Base-by-base conservation (phyloP, 2,329 filamentous ascomycete species). In the Fusarium decemcellulare region DNA sequence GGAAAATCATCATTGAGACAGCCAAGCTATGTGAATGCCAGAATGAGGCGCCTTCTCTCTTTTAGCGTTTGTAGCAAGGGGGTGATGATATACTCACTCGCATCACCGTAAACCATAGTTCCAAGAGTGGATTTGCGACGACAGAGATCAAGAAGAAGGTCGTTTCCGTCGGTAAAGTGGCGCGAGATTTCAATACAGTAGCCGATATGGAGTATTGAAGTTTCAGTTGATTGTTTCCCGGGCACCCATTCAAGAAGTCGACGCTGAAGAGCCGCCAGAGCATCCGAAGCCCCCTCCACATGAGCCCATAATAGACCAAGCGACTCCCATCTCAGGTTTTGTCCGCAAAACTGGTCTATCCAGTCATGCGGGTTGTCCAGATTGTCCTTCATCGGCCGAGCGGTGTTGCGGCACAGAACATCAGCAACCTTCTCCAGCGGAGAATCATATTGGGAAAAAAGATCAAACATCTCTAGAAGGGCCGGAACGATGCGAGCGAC, bases 291-390 rank as follows among this genome's bases (percentile, higher is more conserved):
- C 2, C 67, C 54, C 32, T 70, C 67, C 10, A 64, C 15, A 43
- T 70, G 67, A 48, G 71, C 68, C 74, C 72, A 84, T 1, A 83
- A 62, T 5, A 84, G 59, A 0, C 82, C 82, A 6, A 85, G 55
- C 0, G 81, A 78, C 60, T 85, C 83, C 83, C 83, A 85, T 11
- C 83, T 75, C 29, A 83, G 65, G 8, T 79, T 79, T 0, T 65
- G 67, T 0, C 82, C 83, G 1, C 74, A 76, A 57, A 85, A 82
- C 47, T 83, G 80, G 1, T 68, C 71, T 2, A 80, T 68, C 81
- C 82, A 85, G 15, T 70, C 70, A 11, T 78, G 63, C 0, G 80
- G 66, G 16, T 76, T 73, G 1, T 72, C 63, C 12, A 80, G 75
- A 1, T 79, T 72, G 18, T 84, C 81, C 0, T 63, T 65, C 16